These are phyloP conservation scores for Rhodotorula glutinis DNA, from an alignment of 1,284 basidiomycete species.

Conservation along the genomic window DNA sequence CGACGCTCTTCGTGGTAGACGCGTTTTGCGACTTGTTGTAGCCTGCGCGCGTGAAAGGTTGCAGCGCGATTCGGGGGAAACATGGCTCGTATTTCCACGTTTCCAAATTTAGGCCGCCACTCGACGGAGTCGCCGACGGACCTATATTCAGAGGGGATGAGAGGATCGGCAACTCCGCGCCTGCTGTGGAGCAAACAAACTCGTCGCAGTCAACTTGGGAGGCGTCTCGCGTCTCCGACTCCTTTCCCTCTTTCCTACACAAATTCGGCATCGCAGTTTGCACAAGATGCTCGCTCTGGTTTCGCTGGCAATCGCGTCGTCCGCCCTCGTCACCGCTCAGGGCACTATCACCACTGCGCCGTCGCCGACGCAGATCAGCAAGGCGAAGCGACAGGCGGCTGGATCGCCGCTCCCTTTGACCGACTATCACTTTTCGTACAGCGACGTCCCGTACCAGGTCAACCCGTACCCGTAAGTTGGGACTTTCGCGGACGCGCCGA, in stretches of 20 bases:
- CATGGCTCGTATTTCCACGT: too few relatives aligned
- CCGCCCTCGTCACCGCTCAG: constrained; percentile 1
- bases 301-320: constrained; percentile 10
- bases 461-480: not conserved
- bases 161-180: too few relatives aligned
- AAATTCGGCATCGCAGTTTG: not conserved
- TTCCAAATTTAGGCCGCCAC: too few relatives aligned
- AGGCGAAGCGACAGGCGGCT: constrained; percentile 4
- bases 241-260: not conserved
- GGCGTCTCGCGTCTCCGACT: not conserved
- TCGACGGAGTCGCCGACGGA: too few relatives aligned
- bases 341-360: constrained; percentile 23
- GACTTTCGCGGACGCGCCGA: not conserved
- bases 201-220: too few relatives aligned
- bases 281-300: constrained; percentile 8
- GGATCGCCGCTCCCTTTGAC: constrained; percentile 25
- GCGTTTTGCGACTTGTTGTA: too few relatives aligned
- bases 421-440: constrained; percentile 20
- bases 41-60: too few relatives aligned
- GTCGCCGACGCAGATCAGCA: constrained; percentile 8
- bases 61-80: too few relatives aligned
- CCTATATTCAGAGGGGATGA: too few relatives aligned
- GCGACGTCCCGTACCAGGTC: constrained; percentile 8
- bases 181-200: too few relatives aligned
- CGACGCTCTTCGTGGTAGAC: too few relatives aligned